A percentile compares a stretch with the other conserved stretches of the same genome.
Evolutionary conservation across 345 rosid genomes (phyloP).

Genomic region (Gossypium thurberi): DNA sequence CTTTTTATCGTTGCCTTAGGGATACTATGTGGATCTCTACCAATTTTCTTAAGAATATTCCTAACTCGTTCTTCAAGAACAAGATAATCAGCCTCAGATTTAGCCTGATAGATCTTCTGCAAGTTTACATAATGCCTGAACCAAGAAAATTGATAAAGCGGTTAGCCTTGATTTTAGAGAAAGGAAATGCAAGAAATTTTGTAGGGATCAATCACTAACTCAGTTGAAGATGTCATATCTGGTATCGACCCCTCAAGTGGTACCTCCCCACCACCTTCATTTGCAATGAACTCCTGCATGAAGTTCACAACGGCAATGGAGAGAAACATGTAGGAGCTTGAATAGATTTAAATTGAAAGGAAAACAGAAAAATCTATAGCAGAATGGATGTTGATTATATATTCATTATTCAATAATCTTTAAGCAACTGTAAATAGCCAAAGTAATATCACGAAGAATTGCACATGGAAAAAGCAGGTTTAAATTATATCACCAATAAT

Average conservation of each 20-base stretch:
- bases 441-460: not conserved
- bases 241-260: conserved; percentile 99
- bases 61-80: conserved; percentile 58
- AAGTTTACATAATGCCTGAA: conserved; percentile 74
- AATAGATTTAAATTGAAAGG: conserved; percentile 6
- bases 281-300: conserved; percentile 70
- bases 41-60: conserved; percentile 58
- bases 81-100: conserved; percentile 90
- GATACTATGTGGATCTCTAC: conserved; percentile 65
- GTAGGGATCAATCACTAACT: conserved; percentile 40
- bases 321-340: conserved; percentile 6
- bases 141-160: conserved; percentile 13
- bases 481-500: not conserved
- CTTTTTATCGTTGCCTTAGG: conserved; percentile 55
- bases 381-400: not conserved
- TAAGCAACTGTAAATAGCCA: conserved; percentile 1
- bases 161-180: conserved; percentile 3
- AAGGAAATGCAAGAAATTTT: not conserved
- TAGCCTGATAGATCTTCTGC: conserved; percentile 83
- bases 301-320: conserved; percentile 11
- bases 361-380: not conserved
- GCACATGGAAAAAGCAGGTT: not conserved
- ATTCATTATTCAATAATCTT: not conserved
- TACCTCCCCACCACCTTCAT: conserved; percentile 86
- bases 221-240: conserved; percentile 99